These are phyloP conservation scores for Persicaria tinctoria DNA, from an alignment of 148 eudicot species.

Conservation along the genomic window DNA sequence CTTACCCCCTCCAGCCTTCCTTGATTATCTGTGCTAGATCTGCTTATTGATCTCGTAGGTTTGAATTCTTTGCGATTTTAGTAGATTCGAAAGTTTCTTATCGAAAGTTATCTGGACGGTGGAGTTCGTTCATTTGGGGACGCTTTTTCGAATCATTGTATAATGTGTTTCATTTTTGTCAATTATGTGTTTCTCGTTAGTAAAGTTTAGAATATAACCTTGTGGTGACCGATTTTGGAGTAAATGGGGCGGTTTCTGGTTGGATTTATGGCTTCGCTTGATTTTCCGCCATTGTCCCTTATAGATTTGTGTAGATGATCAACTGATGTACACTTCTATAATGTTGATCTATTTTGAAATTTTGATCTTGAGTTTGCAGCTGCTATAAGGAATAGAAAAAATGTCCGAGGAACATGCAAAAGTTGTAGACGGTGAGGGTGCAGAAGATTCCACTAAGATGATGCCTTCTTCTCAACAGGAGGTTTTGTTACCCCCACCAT, in stretches of 20 bases:
- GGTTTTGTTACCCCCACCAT: slow-evolving; percentile 27
- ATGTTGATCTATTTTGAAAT: not conserved
- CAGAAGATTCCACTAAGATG: slow-evolving; percentile 37
- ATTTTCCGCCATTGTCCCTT: not conserved
- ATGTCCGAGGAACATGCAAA: slow-evolving; percentile 50
- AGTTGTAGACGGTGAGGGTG: slow-evolving; percentile 27
- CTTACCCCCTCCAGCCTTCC: not conserved
- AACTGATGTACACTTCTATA: not conserved
- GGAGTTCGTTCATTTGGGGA: not conserved
- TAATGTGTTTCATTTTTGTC: not conserved
- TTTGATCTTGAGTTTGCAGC: slow-evolving; percentile 19
- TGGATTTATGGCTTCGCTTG: not conserved
- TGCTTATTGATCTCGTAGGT: not conserved
- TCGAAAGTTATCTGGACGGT: too few species aligned
- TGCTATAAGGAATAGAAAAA: slow-evolving; percentile 16
- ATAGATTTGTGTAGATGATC: too few species aligned
- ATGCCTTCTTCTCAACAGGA: slow-evolving; percentile 62
- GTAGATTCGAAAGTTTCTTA: not conserved
- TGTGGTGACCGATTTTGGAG: not conserved
- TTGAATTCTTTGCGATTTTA: not conserved
- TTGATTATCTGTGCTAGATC: not conserved
- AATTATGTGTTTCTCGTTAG: not conserved
- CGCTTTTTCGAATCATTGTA: not conserved
- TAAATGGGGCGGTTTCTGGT: not conserved
- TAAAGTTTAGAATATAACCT: not conserved